Conservation (phyloP, 371 early-diverging fungal species). For the Lichtheimia hyalospora region DNA sequence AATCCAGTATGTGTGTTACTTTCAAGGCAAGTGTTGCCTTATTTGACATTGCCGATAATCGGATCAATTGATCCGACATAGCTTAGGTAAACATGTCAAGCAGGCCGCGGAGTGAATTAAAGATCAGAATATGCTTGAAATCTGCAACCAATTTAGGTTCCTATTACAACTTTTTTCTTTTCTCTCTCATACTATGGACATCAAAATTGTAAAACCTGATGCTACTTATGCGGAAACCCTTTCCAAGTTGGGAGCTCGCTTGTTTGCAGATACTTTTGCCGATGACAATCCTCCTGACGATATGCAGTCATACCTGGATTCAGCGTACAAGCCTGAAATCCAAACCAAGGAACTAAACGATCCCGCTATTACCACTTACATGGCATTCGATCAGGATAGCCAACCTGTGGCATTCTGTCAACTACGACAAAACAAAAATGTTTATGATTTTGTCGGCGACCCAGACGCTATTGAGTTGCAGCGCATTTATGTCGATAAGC, state of each 20-base stretch:
- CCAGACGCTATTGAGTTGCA: slow-evolving; percentile 26
- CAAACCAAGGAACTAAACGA: slow-evolving; percentile 22
- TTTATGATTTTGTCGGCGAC: slow-evolving; percentile 26
- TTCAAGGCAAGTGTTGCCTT: no score
- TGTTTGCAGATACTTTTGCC: slow-evolving; percentile 22
- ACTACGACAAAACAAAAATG: slow-evolving; percentile 14
- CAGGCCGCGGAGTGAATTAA: no score
- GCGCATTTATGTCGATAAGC: slow-evolving; percentile 29
- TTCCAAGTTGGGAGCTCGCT: slow-evolving; percentile 13
- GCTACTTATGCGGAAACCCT: slow-evolving; percentile 12
- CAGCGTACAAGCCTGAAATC: slow-evolving; percentile 14
- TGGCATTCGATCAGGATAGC: slow-evolving; percentile 17
- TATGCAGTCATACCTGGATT: slow-evolving; percentile 16
- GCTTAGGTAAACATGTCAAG: no score
- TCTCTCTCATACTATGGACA: not conserved
- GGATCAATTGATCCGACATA: no score
- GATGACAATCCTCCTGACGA: slow-evolving; percentile 14
- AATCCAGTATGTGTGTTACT: no score
- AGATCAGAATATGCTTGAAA: no score
- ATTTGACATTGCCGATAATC: no score
- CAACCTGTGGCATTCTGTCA: slow-evolving; percentile 26
- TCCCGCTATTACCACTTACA: slow-evolving; percentile 16
- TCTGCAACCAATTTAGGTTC: no score
- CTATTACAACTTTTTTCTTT: not conserved
- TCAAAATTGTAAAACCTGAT: slow-evolving; percentile 10